phyloP scores from a whole-genome alignment of 345 rosid species.

The Citrus inodora region DNA sequence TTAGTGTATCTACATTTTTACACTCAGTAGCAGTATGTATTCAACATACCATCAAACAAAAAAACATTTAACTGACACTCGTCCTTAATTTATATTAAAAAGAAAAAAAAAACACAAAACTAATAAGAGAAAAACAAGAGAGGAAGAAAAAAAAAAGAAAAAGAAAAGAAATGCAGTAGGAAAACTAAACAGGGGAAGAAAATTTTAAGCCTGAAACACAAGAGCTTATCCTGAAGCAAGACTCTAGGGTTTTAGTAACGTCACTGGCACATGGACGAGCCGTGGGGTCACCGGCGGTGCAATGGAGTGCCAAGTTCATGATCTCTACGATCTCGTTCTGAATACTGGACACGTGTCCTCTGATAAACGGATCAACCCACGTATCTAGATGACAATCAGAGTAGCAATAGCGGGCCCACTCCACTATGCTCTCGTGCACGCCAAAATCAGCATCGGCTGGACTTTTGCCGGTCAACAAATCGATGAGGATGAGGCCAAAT shows the following conservation, averaged over 20 bases:
- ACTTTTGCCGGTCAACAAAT: conserved; percentile 65
- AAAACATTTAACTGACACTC: conserved; percentile 23
- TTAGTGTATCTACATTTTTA: conserved; percentile 41
- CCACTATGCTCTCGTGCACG: conserved; percentile 44
- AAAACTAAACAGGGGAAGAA: conserved; percentile 27
- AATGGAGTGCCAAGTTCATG: conserved; percentile 69
- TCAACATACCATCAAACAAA: conserved; percentile 42
- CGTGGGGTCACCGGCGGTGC: conserved; percentile 61
- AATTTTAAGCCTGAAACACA: conserved; percentile 36
- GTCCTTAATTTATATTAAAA: conserved; percentile 2
- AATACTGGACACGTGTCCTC: conserved; percentile 21
- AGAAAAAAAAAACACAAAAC: background rate
- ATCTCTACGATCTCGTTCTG: conserved; percentile 47
- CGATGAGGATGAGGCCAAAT: conserved; percentile 65
- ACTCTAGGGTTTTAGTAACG: conserved; percentile 45
- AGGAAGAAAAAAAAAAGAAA: background rate
- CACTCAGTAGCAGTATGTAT: conserved; percentile 30
- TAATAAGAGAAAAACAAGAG: background rate
- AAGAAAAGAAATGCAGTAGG: background rate
- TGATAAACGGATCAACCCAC: conserved; percentile 67
- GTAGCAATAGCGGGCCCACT: conserved; percentile 76
- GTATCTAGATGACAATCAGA: conserved; percentile 55
- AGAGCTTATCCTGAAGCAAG: conserved; percentile 33
- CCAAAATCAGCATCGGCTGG: conserved; percentile 61
- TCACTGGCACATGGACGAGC: conserved; percentile 60